Conservation (phyloP, 1,284 basidiomycete species). For the Papiliotrema flavescens region DNA sequence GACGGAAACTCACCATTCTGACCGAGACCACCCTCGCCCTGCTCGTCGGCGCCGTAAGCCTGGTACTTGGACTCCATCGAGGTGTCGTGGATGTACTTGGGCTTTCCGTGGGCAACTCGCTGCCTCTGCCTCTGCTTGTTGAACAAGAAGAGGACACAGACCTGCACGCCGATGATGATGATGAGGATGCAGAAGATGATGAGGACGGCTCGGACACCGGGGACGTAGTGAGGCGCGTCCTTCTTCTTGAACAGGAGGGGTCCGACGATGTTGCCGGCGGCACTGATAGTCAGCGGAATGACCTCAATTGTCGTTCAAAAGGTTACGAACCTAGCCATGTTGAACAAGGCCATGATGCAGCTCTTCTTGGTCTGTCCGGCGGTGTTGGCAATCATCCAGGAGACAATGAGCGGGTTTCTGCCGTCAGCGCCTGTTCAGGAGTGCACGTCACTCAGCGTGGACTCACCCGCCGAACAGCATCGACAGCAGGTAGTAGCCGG, state of each 20-base stretch:
- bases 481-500: slow-evolving; percentile 49
- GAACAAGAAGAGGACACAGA: slow-evolving; percentile 32
- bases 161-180: slow-evolving; percentile 30
- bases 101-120: slow-evolving; percentile 44
- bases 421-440: no score
- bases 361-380: slow-evolving; percentile 51
- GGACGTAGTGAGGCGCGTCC: slow-evolving; percentile 41
- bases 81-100: slow-evolving; percentile 41
- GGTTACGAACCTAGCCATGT: slow-evolving; percentile 13
- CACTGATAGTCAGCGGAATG: not conserved
- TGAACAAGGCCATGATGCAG: slow-evolving; percentile 35
- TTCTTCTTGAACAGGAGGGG: slow-evolving; percentile 41
- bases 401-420: slow-evolving; percentile 37
- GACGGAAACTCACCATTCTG: slow-evolving; percentile 7
- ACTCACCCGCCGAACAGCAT: slow-evolving; percentile 43
- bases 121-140: slow-evolving; percentile 43
- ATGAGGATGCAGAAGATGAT: slow-evolving; percentile 43
- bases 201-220: slow-evolving; percentile 39
- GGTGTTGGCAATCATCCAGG: slow-evolving; percentile 50
- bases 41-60: slow-evolving; percentile 19
- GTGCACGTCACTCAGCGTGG: no score
- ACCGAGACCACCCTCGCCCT: slow-evolving; percentile 2
- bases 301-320: not conserved
- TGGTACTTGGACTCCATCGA: slow-evolving; percentile 39
- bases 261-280: slow-evolving; percentile 10